These are phyloP conservation scores for Diversispora eburnea DNA, from an alignment of 192 early-diverging fungal species.

Conservation along the genomic window DNA sequence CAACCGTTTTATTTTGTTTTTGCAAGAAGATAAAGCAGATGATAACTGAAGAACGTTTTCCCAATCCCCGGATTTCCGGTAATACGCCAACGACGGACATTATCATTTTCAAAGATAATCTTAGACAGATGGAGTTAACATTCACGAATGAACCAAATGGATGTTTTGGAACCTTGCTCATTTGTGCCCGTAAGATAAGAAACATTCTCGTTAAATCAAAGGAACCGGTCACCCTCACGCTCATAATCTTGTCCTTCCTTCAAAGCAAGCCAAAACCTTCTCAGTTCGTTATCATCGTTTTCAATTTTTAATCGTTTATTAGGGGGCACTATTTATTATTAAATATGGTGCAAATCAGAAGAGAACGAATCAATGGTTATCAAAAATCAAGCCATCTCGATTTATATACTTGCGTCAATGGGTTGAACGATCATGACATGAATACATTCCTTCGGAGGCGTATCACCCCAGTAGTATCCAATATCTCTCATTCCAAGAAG, in stretches of 20 bases:
- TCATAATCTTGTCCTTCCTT: neutral
- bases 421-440: too few species aligned
- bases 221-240: neutral
- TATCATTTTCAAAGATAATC: constrained; percentile 1
- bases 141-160: constrained; percentile 19
- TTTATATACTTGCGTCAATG: too few species aligned
- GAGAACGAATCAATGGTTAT: neutral
- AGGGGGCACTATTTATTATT: neutral
- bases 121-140: constrained; percentile 13
- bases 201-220: neutral
- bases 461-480: too few species aligned
- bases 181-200: constrained; percentile 5
- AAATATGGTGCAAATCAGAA: neutral
- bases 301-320: constrained; percentile 15
- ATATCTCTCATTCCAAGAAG: too few species aligned
- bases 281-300: neutral
- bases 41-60: constrained; percentile 17
- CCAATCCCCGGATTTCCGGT: constrained; percentile 14
- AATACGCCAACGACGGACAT: neutral
- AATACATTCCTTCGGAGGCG: too few species aligned
- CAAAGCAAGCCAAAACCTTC: constrained; percentile 12
- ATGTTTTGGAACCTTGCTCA: constrained; percentile 14
- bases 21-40: constrained; percentile 13
- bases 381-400: neutral
- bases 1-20: constrained; percentile 19